Evolutionary conservation across 2,329 filamentous ascomycete species (phyloP).

Genomic region (Ceratocystis colombiana): DNA sequence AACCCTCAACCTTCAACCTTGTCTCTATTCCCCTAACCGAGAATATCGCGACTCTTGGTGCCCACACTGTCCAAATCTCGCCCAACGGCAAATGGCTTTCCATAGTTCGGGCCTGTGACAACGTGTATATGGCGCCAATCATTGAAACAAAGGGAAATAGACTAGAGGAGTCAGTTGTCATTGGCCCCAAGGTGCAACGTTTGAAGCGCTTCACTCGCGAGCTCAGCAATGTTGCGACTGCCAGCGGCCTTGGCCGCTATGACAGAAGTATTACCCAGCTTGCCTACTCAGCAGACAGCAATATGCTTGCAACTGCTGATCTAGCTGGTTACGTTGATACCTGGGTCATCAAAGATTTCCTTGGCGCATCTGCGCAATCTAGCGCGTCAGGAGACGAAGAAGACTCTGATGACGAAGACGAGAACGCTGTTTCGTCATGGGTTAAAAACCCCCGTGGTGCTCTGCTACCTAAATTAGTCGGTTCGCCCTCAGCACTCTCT

Average conservation of each 20-base stretch:
- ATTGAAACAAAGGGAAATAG: constrained; percentile 11
- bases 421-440: constrained; percentile 50
- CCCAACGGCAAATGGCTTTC: constrained; percentile 61
- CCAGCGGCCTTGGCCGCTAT: constrained; percentile 64
- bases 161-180: constrained; percentile 25
- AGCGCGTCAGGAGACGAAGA: constrained; percentile 33
- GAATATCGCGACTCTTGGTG: constrained; percentile 50
- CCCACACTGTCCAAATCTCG: constrained; percentile 58
- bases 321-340: constrained; percentile 78
- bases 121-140: constrained; percentile 46
- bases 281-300: constrained; percentile 71
- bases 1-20: constrained; percentile 54
- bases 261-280: constrained; percentile 63
- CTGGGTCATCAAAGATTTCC: constrained; percentile 57
- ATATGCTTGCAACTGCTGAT: constrained; percentile 68
- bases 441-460: constrained; percentile 58
- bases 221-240: constrained; percentile 44
- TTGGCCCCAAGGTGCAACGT: constrained; percentile 37
- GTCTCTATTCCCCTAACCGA: constrained; percentile 57
- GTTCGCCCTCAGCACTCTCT: constrained; percentile 55
- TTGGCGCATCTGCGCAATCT: constrained; percentile 29
- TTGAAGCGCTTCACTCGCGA: constrained; percentile 45
- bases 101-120: constrained; percentile 51
- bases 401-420: constrained; percentile 33
- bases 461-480: constrained; percentile 58